Evolutionary conservation across 805 yeast species (phyloP).

Genomic region (Teunomyces stri): DNA sequence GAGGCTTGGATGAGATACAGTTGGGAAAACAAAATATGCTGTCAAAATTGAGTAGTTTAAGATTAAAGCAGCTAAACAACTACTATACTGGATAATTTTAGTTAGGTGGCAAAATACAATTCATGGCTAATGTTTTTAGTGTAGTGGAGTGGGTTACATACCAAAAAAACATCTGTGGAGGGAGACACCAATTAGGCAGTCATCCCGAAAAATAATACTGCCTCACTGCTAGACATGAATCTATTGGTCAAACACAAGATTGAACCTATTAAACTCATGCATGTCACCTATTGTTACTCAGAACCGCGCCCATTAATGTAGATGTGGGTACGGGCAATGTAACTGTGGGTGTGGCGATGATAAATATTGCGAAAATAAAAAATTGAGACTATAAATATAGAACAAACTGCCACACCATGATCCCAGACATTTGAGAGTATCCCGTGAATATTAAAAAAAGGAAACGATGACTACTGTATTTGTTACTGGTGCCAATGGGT

Average conservation of each 20-base stretch:
- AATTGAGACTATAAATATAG: neutral
- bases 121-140: neutral
- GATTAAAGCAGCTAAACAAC: constrained; percentile 8
- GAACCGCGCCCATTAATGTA: neutral
- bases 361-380: neutral
- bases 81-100: constrained; percentile 5
- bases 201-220: neutral
- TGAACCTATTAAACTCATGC: neutral
- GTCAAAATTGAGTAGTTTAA: constrained; percentile 2
- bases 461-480: constrained; percentile 17
- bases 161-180: neutral
- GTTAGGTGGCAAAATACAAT: neutral
- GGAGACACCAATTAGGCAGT: neutral
- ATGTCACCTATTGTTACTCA: neutral
- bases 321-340: neutral
- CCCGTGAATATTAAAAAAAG: too few species aligned
- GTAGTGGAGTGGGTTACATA: too few species aligned
- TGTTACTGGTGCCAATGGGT: constrained; percentile 55
- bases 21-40: constrained; percentile 4
- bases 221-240: neutral
- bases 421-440: too few species aligned
- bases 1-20: constrained; percentile 8
- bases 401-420: neutral
- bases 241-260: neutral
- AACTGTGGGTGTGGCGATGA: neutral